Evolutionary conservation across 2,329 filamentous ascomycete species (phyloP).

Genomic region (Colletotrichum australisinense): DNA sequence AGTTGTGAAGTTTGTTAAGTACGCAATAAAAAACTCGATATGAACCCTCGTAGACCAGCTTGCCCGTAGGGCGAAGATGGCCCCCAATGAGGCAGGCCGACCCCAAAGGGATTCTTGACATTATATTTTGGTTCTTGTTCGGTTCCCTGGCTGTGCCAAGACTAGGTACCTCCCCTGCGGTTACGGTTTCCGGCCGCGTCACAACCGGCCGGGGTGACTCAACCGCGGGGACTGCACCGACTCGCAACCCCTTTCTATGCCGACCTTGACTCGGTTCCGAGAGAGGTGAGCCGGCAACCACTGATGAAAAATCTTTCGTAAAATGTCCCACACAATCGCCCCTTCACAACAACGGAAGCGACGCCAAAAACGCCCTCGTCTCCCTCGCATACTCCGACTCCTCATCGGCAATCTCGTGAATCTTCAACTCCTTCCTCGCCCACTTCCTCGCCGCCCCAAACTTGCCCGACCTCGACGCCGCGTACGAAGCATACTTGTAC

Average conservation of each 20-base stretch:
- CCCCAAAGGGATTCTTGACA: no score
- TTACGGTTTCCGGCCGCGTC: constrained; percentile 1
- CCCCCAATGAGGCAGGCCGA: no score
- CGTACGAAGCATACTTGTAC: constrained; percentile 39
- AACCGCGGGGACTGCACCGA: background rate
- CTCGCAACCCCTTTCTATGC: background rate
- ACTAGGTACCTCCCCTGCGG: background rate
- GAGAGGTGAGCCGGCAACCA: background rate
- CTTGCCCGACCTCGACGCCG: constrained; percentile 35
- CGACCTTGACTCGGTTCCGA: background rate
- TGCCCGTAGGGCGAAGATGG: no score
- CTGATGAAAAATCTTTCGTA: no score
- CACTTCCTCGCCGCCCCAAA: constrained; percentile 36
- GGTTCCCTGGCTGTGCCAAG: background rate
- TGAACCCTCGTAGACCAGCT: no score
- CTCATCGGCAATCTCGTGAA: constrained; percentile 36
- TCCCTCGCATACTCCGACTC: constrained; percentile 20
- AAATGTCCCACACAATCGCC: background rate
- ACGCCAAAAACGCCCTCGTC: constrained; percentile 23
- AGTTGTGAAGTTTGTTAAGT: no score
- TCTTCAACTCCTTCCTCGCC: constrained; percentile 38
- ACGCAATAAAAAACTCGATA: no score
- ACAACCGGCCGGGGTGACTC: constrained; percentile 23
- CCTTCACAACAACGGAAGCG: constrained; percentile 25
- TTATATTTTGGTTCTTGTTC: background rate